Conservation (phyloP, 257 asterid species). For the Echites panduratus region DNA sequence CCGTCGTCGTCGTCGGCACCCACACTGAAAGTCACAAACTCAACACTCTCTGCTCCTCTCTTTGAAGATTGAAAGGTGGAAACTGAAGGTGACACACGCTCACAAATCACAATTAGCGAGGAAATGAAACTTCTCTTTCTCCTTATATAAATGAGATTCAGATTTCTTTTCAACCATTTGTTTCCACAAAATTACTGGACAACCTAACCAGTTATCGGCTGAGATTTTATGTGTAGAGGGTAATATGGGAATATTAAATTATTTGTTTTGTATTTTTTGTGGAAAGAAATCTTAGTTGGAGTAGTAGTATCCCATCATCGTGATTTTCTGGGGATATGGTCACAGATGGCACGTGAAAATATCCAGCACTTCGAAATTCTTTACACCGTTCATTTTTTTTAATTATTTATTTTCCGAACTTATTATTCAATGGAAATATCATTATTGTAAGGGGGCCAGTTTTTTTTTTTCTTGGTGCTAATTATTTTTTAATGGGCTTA, state of each 20-base stretch:
- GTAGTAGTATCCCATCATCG: not conserved
- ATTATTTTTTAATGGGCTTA: no score
- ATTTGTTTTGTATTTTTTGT: not conserved
- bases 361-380: not conserved
- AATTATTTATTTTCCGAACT: not conserved
- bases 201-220: not conserved
- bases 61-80: not conserved
- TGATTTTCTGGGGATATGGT: slow-evolving; percentile 8
- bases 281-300: slow-evolving; percentile 5
- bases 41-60: not conserved
- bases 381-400: slow-evolving; percentile 11
- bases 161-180: slow-evolving; percentile 8
- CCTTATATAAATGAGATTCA: no score
- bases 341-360: slow-evolving; percentile 22
- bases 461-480: no score
- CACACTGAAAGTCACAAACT: not conserved
- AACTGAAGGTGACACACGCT: not conserved
- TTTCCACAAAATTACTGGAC: not conserved
- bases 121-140: not conserved
- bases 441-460: not conserved
- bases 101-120: not conserved
- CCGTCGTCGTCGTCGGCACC: not conserved
- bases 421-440: not conserved
- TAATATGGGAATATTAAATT: slow-evolving; percentile 11
- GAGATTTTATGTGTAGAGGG: slow-evolving; percentile 9